Evolutionary conservation across 2,329 filamentous ascomycete species (phyloP), one percentile per base, ranked within the genome.

Genomic region (Xylariaceae sp.): DNA sequence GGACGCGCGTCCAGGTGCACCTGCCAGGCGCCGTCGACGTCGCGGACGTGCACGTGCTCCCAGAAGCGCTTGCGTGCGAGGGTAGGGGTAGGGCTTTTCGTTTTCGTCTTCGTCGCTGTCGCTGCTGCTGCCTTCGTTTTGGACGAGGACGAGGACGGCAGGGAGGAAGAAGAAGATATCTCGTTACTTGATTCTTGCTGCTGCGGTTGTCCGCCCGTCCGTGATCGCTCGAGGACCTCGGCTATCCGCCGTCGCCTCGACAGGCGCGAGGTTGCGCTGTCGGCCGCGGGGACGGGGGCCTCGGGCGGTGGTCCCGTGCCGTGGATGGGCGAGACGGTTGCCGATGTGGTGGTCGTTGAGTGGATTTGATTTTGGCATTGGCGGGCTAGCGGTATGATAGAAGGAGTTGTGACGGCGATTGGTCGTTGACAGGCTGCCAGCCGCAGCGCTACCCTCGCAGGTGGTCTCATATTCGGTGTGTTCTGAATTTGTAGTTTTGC

Each of bases 1-100:
- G 92, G 87, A 21, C 92, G 83, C 20, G 79, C 74, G 76, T 98
- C 95, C 62, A 98, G 87, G 64, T 88, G 79, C 53, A 98, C 78
- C 64, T 85, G 80, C 54, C 80, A 71, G n/a, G 74, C 67, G 45
- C 88, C 87, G 61, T 87, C 77, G 9, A 82, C 81, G 68, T 89
- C 84, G 62, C 82, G 79, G 40, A 97, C 86, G 58, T 81, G 73
- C 1, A 95, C 91, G 70, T 95, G 84, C 73, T 89, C 91, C 93
- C 93, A 98, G 77, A 97, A 97, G 50, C 93, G 83, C 77, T 87
- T 90, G 69, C 80, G 81, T 68, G 87, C 79, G 54, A 83, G 69
- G 37, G n/a, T n/a, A n/a, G n/a, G n/a, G n/a, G n/a, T n/a, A n/a
- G 65, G 61, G 2, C 57, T 57, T 16, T 44, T 32, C 2, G 44